These are phyloP conservation scores for Cymbopogon citratus DNA, from an alignment of 176 grass and related monocot species.

Conservation along the genomic window DNA sequence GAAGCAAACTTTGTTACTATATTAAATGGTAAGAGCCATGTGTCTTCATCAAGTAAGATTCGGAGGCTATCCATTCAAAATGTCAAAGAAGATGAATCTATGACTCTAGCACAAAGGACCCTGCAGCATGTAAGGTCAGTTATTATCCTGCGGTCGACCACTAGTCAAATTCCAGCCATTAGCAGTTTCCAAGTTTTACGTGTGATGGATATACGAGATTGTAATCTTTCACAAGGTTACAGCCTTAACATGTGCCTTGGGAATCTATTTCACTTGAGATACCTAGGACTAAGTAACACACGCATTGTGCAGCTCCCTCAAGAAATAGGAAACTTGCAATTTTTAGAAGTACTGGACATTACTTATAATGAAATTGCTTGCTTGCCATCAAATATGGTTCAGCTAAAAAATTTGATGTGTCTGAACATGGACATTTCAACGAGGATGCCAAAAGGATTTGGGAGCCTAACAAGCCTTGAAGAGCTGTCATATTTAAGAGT, in stretches of 20 bases:
- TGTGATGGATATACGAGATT: not conserved
- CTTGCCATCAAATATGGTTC: not conserved
- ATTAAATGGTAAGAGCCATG: not conserved
- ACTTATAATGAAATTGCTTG: rapidly evolving
- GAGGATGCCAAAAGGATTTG: not conserved
- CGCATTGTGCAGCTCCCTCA: not conserved
- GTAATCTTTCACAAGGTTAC: not conserved
- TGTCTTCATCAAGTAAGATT: not conserved
- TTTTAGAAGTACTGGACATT: not conserved
- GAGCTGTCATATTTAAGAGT: rapidly evolving
- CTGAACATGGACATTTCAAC: not conserved
- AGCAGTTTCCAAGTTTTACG: not conserved
- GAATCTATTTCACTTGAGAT: not conserved
- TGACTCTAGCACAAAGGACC: too few relatives aligned
- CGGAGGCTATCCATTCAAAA: not conserved
- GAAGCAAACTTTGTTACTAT: not conserved
- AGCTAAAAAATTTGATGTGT: not conserved
- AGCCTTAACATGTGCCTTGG: not conserved
- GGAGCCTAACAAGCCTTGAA: not conserved
- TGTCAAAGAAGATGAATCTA: too few relatives aligned
- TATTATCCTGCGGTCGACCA: not conserved
- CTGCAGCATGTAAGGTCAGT: not conserved
- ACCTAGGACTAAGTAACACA: not conserved
- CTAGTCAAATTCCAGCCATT: not conserved
- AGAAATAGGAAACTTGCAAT: not conserved